Conservation (phyloP, 805 yeast species). For the Nakazawaea molendinolei region DNA sequence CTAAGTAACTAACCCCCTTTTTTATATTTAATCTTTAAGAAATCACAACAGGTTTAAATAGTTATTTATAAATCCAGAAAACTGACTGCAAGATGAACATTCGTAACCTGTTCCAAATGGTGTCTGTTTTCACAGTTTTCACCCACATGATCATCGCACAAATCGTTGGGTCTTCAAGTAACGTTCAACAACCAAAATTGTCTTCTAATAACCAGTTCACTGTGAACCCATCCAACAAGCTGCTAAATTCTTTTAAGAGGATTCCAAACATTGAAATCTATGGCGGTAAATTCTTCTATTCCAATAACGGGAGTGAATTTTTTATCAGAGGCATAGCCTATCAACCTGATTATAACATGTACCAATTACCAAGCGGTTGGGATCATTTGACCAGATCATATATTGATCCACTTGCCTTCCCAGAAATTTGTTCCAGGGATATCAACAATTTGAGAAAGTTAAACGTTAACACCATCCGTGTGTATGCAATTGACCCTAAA, state of each 20-base stretch:
- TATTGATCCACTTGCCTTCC: slow-evolving; percentile 29
- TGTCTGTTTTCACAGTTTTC: too few species aligned
- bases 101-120: too few species aligned
- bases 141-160: too few species aligned
- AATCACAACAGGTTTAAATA: too few species aligned
- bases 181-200: too few species aligned
- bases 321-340: slow-evolving; percentile 35
- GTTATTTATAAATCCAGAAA: too few species aligned
- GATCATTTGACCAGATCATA: slow-evolving; percentile 18
- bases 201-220: slow-evolving; percentile 1
- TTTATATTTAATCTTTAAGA: too few species aligned
- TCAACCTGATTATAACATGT: slow-evolving; percentile 26
- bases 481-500: slow-evolving; percentile 32
- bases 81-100: too few species aligned
- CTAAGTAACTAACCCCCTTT: too few species aligned
- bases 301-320: slow-evolving; percentile 28
- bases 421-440: slow-evolving; percentile 29
- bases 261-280: slow-evolving; percentile 20
- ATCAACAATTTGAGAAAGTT: slow-evolving; percentile 25
- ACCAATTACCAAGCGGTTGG: slow-evolving; percentile 14
- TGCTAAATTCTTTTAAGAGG: background rate
- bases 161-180: too few species aligned
- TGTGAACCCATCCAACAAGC: slow-evolving; percentile 1
- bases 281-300: slow-evolving; percentile 29
- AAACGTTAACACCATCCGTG: slow-evolving; percentile 31